phyloP scores from a whole-genome alignment of 495 filamentous ascomycete species.

The Pyrenula massariospora region DNA sequence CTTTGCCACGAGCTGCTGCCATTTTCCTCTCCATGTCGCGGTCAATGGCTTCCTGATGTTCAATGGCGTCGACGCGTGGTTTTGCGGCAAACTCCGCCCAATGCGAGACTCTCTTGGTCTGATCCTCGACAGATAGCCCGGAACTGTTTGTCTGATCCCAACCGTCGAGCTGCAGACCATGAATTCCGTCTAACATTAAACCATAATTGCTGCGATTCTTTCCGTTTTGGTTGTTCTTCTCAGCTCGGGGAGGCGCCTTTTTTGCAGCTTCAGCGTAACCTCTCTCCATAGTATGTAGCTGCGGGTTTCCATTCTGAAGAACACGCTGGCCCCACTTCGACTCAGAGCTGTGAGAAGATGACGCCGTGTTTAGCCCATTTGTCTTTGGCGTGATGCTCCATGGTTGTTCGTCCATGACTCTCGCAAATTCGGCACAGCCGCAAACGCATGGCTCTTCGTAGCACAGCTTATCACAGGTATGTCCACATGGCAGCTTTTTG shows the following conservation, averaged over 20 bases:
- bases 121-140: background rate
- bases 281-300: background rate
- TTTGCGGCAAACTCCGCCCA: background rate
- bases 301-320: background rate
- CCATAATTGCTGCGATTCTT: background rate
- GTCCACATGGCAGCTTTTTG: constrained; percentile 17
- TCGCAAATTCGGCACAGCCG: background rate
- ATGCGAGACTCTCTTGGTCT: background rate
- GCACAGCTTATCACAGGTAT: constrained; percentile 15
- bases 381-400: background rate
- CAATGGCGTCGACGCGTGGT: background rate
- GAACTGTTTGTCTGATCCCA: background rate
- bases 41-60: background rate
- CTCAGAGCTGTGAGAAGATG: background rate
- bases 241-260: background rate
- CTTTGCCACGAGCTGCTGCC: background rate
- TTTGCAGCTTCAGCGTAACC: background rate
- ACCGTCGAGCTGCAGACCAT: background rate
- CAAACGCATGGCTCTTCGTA: constrained; percentile 3
- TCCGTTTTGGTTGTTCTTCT: background rate
- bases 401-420: background rate
- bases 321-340: background rate
- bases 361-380: background rate
- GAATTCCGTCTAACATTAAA: background rate
- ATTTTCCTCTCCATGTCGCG: background rate